A percentile compares a stretch with the other conserved stretches of the same genome.
Conservation (phyloP, 768 basidiomycete genomes). For the Leccinum boreale region DNA sequence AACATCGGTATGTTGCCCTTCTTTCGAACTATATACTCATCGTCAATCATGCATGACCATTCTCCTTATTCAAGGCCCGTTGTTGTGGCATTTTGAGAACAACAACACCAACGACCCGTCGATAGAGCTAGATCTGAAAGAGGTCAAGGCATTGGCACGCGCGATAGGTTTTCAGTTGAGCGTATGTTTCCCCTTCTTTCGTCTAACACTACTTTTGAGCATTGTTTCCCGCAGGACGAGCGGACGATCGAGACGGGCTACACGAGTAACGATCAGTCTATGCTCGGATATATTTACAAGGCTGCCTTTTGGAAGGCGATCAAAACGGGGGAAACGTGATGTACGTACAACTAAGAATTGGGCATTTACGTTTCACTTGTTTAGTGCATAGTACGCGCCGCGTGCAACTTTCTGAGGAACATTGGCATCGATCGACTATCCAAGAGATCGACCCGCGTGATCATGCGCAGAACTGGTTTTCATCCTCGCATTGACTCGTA, state of each 20-base stretch:
- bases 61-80: conserved; percentile 53
- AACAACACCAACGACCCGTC: conserved; percentile 76
- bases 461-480: no score
- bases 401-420: background rate
- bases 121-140: conserved; percentile 86
- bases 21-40: background rate
- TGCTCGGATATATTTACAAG: conserved; percentile 85
- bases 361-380: background rate
- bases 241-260: conserved; percentile 79
- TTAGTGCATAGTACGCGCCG: background rate
- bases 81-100: conserved; percentile 98
- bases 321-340: conserved; percentile 28
- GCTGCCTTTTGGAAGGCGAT: conserved; percentile 82
- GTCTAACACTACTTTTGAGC: background rate
- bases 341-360: background rate
- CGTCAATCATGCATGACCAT: background rate
- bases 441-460: no score
- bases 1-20: conserved; percentile 51
- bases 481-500: no score
- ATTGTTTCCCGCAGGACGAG: conserved; percentile 62
- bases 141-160: conserved; percentile 72
- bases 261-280: conserved; percentile 73
- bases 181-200: conserved; percentile 40
- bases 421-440: background rate
- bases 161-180: conserved; percentile 79